These are phyloP conservation scores for Pleurozium schreberi DNA, from an alignment of 225 moss, liverwort and hornwort genomes.

Conservation along the genomic window DNA sequence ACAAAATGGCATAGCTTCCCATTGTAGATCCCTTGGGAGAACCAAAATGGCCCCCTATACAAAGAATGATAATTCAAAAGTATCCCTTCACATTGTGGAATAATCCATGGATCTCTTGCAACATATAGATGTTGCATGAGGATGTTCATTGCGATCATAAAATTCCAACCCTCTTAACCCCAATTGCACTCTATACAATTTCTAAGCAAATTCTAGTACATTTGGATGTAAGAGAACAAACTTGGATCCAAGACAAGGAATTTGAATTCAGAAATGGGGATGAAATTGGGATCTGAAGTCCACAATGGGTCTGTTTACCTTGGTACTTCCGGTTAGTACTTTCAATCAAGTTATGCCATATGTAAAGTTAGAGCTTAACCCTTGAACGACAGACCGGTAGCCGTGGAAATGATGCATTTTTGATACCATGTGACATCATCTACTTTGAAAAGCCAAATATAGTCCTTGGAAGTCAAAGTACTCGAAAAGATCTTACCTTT, in stretches of 20 bases:
- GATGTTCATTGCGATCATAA: not conserved
- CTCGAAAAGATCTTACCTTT: too few relatives aligned
- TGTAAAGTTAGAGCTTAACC: not conserved
- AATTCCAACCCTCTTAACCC: not conserved
- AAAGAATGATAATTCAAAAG: not conserved
- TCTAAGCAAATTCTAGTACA: too few relatives aligned
- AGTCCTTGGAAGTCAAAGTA: too few relatives aligned
- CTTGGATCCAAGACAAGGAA: not conserved
- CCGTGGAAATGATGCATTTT: too few relatives aligned
- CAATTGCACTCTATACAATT: not conserved
- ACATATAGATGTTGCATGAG: rapidly evolving
- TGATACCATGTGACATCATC: too few relatives aligned
- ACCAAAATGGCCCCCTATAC: too few relatives aligned
- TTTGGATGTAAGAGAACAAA: not conserved
- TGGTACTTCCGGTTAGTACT: not conserved
- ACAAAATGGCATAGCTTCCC: not conserved
- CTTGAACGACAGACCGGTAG: too few relatives aligned
- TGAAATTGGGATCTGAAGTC: not conserved
- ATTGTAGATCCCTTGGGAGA: not conserved
- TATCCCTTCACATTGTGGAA: not conserved
- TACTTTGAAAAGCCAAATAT: too few relatives aligned
- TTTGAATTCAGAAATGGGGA: too few relatives aligned
- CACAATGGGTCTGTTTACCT: not conserved
- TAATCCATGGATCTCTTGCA: not conserved
- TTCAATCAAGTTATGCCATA: not conserved